A percentile compares a stretch with the other conserved stretches of the same genome.
Conservation (phyloP, 306 rosid species). For the Cajanus cajan region DNA sequence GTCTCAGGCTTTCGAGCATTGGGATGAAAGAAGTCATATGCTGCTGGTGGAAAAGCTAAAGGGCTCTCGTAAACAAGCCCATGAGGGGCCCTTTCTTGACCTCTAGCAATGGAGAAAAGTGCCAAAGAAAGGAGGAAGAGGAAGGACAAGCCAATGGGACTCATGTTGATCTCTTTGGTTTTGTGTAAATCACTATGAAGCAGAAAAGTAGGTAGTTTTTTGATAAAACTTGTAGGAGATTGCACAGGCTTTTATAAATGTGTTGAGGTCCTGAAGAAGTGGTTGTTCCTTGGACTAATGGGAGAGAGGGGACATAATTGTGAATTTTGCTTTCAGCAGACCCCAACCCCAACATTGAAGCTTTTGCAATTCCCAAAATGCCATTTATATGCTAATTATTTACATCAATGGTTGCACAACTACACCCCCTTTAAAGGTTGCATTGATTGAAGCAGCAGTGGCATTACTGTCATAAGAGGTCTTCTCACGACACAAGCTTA, state of each 20-base stretch:
- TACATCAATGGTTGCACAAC: background rate
- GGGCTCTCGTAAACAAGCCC: conserved; percentile 66
- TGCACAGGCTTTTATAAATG: conserved; percentile 54
- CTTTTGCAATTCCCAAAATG: conserved; percentile 9
- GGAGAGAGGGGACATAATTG: conserved; percentile 48
- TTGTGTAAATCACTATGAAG: conserved; percentile 25
- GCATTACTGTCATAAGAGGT: background rate
- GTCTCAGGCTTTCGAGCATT: conserved; percentile 36
- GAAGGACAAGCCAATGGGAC: conserved; percentile 29
- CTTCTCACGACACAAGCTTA: background rate
- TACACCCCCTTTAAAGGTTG: background rate
- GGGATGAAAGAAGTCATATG: conserved; percentile 84
- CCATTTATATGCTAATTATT: background rate
- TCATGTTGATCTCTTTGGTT: conserved; percentile 36
- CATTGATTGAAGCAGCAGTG: conserved; percentile 3
- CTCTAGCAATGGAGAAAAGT: conserved; percentile 37
- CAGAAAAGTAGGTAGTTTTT: conserved; percentile 23
- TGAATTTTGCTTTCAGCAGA: conserved; percentile 26
- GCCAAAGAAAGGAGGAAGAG: conserved; percentile 46
- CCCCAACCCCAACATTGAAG: background rate
- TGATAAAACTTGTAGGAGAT: conserved; percentile 39
- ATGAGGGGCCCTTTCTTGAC: conserved; percentile 76
- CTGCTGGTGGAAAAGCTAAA: conserved; percentile 62
- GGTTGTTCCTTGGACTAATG: conserved; percentile 57
- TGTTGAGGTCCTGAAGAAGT: conserved; percentile 29